phyloP scores from a whole-genome alignment of 805 yeast species.

The Wickerhamiella vanderwaltii region DNA sequence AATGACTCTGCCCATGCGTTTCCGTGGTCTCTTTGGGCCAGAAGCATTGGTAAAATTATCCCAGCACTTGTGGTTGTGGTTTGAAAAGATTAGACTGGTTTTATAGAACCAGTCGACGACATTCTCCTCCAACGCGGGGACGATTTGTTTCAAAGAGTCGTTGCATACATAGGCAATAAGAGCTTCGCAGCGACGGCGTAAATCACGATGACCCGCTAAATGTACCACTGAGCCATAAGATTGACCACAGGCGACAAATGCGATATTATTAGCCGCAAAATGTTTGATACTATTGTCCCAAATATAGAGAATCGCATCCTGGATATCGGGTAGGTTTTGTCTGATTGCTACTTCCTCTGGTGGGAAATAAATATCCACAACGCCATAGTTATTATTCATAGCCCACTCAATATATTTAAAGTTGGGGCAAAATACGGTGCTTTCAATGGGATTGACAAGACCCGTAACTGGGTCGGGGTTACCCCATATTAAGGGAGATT shows the following conservation, averaged over 20 bases:
- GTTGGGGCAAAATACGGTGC: constrained; percentile 68
- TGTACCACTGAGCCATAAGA: constrained; percentile 80
- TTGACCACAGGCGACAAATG: constrained; percentile 81
- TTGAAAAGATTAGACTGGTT: constrained; percentile 71
- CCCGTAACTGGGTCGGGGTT: constrained; percentile 71
- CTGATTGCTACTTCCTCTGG: constrained; percentile 36
- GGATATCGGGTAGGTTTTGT: constrained; percentile 31
- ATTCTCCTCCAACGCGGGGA: constrained; percentile 79
- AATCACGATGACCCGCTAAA: constrained; percentile 69
- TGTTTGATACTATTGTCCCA: constrained; percentile 88
- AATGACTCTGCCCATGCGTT: constrained; percentile 82
- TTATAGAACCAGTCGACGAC: constrained; percentile 85
- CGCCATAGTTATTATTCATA: constrained; percentile 48
- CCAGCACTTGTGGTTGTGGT: constrained; percentile 72
- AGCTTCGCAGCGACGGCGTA: constrained; percentile 54
- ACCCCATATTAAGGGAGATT: constrained; percentile 89
- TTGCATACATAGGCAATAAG: constrained; percentile 59
- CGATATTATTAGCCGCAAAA: constrained; percentile 56
- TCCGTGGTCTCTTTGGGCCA: constrained; percentile 59
- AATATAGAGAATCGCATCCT: constrained; percentile 61
- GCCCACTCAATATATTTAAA: constrained; percentile 61
- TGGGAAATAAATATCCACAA: constrained; percentile 76
- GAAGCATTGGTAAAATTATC: constrained; percentile 32
- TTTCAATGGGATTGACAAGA: constrained; percentile 54
- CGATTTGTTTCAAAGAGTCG: constrained; percentile 60